Evolutionary conservation across 164 flowering plant genomes (phyloP).

Genomic region (Aristolochia californica): DNA sequence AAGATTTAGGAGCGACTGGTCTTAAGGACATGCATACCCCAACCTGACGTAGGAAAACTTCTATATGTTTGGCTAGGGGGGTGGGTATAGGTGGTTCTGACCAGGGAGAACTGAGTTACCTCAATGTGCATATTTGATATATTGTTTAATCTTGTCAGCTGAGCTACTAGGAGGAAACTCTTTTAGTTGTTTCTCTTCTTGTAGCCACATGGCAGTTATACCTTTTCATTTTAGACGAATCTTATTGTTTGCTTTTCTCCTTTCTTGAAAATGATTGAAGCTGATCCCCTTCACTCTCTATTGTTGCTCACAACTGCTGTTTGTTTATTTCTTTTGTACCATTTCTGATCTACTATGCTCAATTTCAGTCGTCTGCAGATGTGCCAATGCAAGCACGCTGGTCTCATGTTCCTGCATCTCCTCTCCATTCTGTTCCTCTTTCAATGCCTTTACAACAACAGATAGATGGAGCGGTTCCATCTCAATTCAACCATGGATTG

Average conservation of each 20-base stretch:
- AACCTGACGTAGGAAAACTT: too few relatives aligned
- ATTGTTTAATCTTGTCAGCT: too few relatives aligned
- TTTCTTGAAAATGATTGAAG: not conserved
- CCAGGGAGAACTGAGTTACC: too few relatives aligned
- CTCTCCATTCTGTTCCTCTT: slow-evolving; percentile 45
- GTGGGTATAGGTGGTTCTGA: too few relatives aligned
- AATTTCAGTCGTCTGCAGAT: slow-evolving; percentile 51
- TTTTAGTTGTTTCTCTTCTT: too few relatives aligned
- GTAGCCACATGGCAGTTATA: not conserved
- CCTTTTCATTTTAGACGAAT: not conserved
- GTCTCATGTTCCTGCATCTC: slow-evolving; percentile 51
- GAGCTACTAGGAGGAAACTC: too few relatives aligned
- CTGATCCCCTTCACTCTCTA: too few relatives aligned
- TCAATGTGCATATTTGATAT: too few relatives aligned
- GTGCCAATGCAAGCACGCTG: slow-evolving; percentile 61
- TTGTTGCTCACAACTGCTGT: not conserved
- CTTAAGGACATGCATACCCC: too few relatives aligned
- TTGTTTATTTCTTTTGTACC: not conserved
- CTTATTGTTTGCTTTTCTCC: not conserved
- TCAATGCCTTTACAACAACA: slow-evolving; percentile 55
- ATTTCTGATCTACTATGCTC: slow-evolving; percentile 4
- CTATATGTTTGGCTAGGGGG: too few relatives aligned
- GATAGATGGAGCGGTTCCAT: slow-evolving; percentile 32
- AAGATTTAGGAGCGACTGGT: too few relatives aligned
- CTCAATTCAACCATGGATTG: slow-evolving; percentile 38